A percentile compares a stretch with the other conserved stretches of the same genome.
phyloP scores from a whole-genome alignment of 768 basidiomycete genomes.

The Boletus speciosus region DNA sequence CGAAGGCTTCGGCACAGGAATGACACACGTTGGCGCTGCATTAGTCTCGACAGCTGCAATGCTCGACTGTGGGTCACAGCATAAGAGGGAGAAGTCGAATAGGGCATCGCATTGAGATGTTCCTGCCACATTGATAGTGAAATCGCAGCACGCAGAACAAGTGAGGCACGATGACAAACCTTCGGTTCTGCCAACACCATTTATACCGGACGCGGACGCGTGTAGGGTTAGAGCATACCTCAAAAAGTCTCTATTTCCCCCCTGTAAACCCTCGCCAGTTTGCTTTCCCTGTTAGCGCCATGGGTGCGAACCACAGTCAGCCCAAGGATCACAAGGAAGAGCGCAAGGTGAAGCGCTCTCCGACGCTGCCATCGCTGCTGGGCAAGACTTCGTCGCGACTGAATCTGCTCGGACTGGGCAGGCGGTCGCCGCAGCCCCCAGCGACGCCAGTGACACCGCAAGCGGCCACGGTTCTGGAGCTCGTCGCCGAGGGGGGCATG shows the following conservation, averaged over 20 bases:
- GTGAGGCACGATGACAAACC: constrained; percentile 25
- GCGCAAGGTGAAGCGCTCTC: constrained; percentile 23
- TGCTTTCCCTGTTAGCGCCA: constrained; percentile 3
- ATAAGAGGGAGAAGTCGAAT: constrained; percentile 9
- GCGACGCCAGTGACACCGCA: constrained; percentile 26
- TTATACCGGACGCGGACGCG: constrained; percentile 13
- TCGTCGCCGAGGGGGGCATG: constrained; percentile 11
- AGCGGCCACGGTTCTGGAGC: constrained; percentile 6
- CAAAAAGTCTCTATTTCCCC: not conserved
- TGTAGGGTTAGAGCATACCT: constrained; percentile 17
- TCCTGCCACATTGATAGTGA: constrained; percentile 12
- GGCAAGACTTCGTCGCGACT: constrained; percentile 29
- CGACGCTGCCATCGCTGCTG: constrained; percentile 22
- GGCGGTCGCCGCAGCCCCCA: constrained; percentile 29
- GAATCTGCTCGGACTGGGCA: constrained; percentile 26
- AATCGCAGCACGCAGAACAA: constrained; percentile 28
- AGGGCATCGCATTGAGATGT: constrained; percentile 17
- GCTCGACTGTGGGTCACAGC: constrained; percentile 12
- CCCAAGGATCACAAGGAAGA: constrained; percentile 22
- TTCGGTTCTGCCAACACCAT: constrained; percentile 13
- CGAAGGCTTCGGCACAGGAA: constrained; percentile 10
- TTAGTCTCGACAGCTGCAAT: not conserved
- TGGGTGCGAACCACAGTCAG: constrained; percentile 30
- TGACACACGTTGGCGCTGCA: constrained; percentile 12
- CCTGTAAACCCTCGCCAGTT: not conserved